Evolutionary conservation across 805 yeast species (phyloP), one percentile per base, ranked within the genome.

Genomic region (Sugiyamaella lignohabitans): DNA sequence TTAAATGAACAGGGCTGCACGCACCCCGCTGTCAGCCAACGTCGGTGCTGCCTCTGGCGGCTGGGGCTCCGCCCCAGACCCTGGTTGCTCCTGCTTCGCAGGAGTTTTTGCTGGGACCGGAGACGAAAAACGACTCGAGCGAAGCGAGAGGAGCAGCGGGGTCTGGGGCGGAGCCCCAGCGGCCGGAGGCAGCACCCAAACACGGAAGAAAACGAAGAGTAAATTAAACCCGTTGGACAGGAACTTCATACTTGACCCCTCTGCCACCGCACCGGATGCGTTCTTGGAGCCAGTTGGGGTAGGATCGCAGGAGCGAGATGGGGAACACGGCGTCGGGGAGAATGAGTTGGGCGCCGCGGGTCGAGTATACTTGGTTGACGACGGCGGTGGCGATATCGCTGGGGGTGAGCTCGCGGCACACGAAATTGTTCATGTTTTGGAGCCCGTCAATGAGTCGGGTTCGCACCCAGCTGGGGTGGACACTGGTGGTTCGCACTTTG

Each of bases 351-450:
- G 38, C 47, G n/a, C 36, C 36, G 16, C 30, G 17, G n/a, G 43
- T 45, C 2, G 36, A 17, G 10, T n/a, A 11, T 14, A 79, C 29
- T 14, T 19, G 32, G n/a, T 45, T 39, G 8, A 40, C 60, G 1
- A 84, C 70, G 27, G 66, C 66, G 2, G 58, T 59, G 0, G 89
- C 87, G 20, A 84, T 80, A 52, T 69, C 69, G 11, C 57, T 59
- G 0, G 89, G 86, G 17, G 80, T 81, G 38, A 85, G 64, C 54
- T 78, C 85, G 0, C 91, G 91, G 0, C 91, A 91, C 14, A 84
- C 61, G 1, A 81, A 52, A 1, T 72, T 66, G 18, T 82, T 78
- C 0, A 91, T 89, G 0, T 88, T 79, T 29, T 65, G 54, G 2
- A 85, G 84, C 1, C 79, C 76, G 24, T 66, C 67, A 59, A 85